phyloP scores from a whole-genome alignment of 768 basidiomycete species.

The Stropharia rugosoannulata region DNA sequence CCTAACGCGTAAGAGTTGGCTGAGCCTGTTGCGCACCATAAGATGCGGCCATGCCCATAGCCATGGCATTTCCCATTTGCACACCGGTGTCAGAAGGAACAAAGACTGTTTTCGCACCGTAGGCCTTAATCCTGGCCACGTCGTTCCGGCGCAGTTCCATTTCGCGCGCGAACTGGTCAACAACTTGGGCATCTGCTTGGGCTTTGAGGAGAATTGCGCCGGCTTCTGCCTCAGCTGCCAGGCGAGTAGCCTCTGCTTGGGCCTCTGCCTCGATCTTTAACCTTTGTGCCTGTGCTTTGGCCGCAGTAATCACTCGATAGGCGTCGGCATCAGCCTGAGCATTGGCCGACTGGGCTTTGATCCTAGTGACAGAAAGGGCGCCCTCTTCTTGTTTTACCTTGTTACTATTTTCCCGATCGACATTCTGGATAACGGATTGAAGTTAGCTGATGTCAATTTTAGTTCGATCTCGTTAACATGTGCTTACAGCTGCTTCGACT shows the following conservation, averaged over 20 bases:
- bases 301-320: conserved; percentile 70
- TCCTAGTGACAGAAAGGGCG: conserved; percentile 70
- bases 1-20: neutral
- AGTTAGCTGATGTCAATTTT: neutral
- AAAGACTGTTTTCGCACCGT: conserved; percentile 68
- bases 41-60: conserved; percentile 68
- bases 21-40: conserved; percentile 37
- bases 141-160: conserved; percentile 74
- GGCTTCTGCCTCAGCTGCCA: conserved; percentile 75
- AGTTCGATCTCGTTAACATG: neutral
- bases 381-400: conserved; percentile 87
- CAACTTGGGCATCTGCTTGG: conserved; percentile 57
- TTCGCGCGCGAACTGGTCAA: conserved; percentile 70
- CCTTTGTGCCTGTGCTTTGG: conserved; percentile 68
- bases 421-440: conserved; percentile 49
- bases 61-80: conserved; percentile 62
- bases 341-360: conserved; percentile 65
- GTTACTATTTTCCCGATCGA: conserved; percentile 85
- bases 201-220: conserved; percentile 66
- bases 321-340: conserved; percentile 76
- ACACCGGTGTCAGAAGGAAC: conserved; percentile 62
- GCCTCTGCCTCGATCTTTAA: conserved; percentile 78
- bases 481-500: conserved; percentile 77
- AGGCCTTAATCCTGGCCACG: conserved; percentile 60
- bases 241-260: conserved; percentile 72